A percentile compares a stretch with the other conserved stretches of the same genome.
Evolutionary conservation across 2,329 filamentous ascomycete genomes (phyloP).

Genomic region (Pseudophaeomoniella oleicola): DNA sequence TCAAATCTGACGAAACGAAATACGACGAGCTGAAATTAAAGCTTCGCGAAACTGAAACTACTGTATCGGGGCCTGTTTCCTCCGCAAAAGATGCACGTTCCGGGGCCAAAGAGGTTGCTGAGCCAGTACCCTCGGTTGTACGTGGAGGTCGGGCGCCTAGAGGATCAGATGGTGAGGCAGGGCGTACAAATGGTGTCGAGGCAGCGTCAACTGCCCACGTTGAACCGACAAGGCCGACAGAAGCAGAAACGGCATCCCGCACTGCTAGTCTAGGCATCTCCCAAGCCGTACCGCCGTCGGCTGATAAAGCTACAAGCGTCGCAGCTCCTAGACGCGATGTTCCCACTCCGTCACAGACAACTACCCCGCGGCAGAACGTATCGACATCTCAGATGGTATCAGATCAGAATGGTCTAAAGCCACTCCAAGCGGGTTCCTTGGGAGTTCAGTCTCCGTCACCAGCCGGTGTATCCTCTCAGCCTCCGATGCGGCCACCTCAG

Average conservation of each 20-base stretch:
- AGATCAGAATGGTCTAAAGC: background rate
- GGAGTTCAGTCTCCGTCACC: background rate
- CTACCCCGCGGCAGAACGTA: background rate
- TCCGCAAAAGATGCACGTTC: no score
- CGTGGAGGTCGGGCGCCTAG: no score
- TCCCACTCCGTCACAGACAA: no score
- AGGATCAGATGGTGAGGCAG: no score
- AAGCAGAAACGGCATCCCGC: no score
- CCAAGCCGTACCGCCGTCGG: no score
- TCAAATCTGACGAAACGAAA: constrained; percentile 58
- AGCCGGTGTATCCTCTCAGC: background rate
- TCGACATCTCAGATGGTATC: constrained; percentile 9
- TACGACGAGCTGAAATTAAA: constrained; percentile 52
- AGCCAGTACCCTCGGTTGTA: no score
- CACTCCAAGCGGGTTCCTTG: background rate
- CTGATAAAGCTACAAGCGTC: no score
- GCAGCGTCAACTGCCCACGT: constrained; percentile 2
- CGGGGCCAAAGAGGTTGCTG: no score
- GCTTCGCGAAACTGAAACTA: constrained; percentile 52
- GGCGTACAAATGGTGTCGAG: constrained; percentile 37
- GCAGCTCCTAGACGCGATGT: no score
- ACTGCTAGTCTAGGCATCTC: no score
- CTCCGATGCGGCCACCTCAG: background rate
- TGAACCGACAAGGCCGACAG: constrained; percentile 3
- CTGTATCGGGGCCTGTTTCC: no score